Base-by-base conservation (phyloP, 2,329 filamentous ascomycete genomes). In the Mycosphaerella arachidis region DNA sequence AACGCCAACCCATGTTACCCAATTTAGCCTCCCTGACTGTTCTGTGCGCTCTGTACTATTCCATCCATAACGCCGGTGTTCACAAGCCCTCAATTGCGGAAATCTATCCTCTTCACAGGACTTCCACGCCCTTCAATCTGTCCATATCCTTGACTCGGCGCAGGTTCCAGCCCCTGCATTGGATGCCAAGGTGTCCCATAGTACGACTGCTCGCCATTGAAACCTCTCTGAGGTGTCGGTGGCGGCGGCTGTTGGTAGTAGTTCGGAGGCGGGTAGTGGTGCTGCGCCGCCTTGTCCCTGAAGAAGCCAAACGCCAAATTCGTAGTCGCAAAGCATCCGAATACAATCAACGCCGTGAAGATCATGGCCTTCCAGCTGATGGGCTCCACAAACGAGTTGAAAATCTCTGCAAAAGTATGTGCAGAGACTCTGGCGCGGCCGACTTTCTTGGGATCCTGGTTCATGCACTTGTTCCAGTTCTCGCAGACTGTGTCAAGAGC, bases 301-400 rank as follows among this genome's bases (percentile, higher is more conserved):
- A 85, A 80, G 55, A 82, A 78, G 59, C 79, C 79, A 70, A 86
- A 86, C 2, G 83, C 83, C 71, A 83, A 79, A 70, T 87, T 87
- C 58, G 81, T 82, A 60, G 84, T 76, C 48, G 81, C 79, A 55
- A 86, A 80, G 66, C 81, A 79, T 51, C 77, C 77, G 61, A 82
- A 79, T 57, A 82, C 73, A 55, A 82, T 58, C 53, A 80, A 63
- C 43, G 75, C 72, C 29, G 76, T 76, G 71, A 82, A 82, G 71
- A 82, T 57, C 81, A 90, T 87, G 10, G 86, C 84, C 75, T 97
- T 97, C 75, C 91, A 88, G 64, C 89, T 91, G 74, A 97, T 92
- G 6, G 90, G 87, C 68, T 96, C 91, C 4, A 96, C 87, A 73
- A 97, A 97, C 69, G 89, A 88, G 73, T 97, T 97, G 75, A 97